Evolutionary conservation across 2,329 filamentous ascomycete species (phyloP), one percentile per base, ranked within the genome.

Genomic region (Ophiostoma angusticollis): DNA sequence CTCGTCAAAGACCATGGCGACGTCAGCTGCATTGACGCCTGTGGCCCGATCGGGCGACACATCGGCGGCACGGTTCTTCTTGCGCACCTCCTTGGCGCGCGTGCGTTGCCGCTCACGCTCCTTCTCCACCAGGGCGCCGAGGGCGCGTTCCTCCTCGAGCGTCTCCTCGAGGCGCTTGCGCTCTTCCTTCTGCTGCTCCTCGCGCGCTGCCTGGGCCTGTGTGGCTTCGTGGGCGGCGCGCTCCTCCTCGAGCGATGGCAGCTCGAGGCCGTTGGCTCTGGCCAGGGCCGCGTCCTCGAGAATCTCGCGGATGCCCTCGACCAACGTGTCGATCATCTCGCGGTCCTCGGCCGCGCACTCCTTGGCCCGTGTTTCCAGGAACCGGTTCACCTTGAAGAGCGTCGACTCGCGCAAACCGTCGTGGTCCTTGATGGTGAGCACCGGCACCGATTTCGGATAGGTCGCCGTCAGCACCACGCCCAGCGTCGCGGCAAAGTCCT

Each of bases 201-300:
- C 70, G 57, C 63, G 62, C 48, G 70, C 80, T 1, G 25, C 31
- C 30, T 45, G 39, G 3, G 46, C 46, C 21, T 83, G 65, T 18
- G 73, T 74, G 17, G 80, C 80, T 59, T 93, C 84, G 45, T 93
- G 84, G 12, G 77, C 77, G 21, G 82, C 85, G 28, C 87, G 75
- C 58, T 96, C 87, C 51, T 93, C 85, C 52, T 93, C 85, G 6
- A 96, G 66, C 23, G 85, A 94, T 1, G 85, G 86, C 13, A 94
- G 63, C 45, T 85, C 73, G 40, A 78, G 73, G 23, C 84, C 82
- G 40, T 79, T 74, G 34, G 81, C 79, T 49, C 82, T 82, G 21
- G 78, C 76, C 47, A 78, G 69, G 2, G 85, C 83, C n/a, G 84
- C 84, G 56, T 93, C 84, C 58, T 95, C 85, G 4, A 96, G 68